A percentile compares a stretch with the other conserved stretches of the same genome.
Conservation (phyloP, 2,329 filamentous ascomycete genomes). For the Rutstroemia sydowiana region DNA sequence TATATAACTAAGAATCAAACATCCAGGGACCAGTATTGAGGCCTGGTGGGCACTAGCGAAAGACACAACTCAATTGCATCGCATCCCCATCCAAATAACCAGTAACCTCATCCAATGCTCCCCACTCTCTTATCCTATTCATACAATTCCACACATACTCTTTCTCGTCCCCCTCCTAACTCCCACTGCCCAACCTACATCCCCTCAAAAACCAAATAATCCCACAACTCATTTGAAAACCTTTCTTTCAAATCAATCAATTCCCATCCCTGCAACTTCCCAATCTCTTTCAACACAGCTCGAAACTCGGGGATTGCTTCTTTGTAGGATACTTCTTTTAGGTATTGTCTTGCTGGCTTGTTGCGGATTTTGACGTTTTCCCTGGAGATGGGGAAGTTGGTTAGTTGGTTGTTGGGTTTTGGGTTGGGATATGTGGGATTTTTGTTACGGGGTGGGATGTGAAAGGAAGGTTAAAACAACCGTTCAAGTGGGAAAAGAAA, state of each 20-base stretch:
- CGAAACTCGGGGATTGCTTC: neutral
- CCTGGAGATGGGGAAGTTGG: neutral
- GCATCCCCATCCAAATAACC: too few species aligned
- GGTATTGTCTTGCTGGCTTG: neutral
- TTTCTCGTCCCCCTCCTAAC: too few species aligned
- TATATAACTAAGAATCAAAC: too few species aligned
- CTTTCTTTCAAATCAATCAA: constrained; percentile 31
- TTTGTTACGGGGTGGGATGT: too few species aligned
- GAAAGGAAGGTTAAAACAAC: neutral
- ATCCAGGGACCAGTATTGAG: too few species aligned
- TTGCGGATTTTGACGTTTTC: neutral
- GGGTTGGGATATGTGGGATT: neutral
- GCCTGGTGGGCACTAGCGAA: too few species aligned
- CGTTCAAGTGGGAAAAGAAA: neutral
- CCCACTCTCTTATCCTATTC: too few species aligned
- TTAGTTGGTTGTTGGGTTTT: too few species aligned
- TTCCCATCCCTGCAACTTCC: constrained; percentile 33
- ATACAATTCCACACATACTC: too few species aligned
- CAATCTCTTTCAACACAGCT: constrained; percentile 29
- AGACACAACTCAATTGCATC: too few species aligned
- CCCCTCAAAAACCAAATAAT: constrained; percentile 17
- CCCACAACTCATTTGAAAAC: constrained; percentile 36
- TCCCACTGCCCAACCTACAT: neutral
- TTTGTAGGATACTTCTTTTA: neutral
- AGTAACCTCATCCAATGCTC: too few species aligned